Evolutionary conservation across 1,284 basidiomycete species (phyloP).

Genomic region (Peniophora sp.): DNA sequence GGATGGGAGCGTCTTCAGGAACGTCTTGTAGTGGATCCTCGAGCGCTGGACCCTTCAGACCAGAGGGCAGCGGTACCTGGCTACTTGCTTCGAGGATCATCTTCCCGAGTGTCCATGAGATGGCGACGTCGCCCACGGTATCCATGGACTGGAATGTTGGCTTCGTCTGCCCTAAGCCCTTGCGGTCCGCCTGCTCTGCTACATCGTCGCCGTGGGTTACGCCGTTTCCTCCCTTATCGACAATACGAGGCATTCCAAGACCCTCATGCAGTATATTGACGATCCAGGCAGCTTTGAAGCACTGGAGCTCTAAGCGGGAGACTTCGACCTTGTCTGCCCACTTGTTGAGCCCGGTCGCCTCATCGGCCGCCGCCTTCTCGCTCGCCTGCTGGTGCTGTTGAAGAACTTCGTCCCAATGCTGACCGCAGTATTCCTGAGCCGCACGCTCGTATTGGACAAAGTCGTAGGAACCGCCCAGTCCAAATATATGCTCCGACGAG

Average conservation of each 20-base stretch:
- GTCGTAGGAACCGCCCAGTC: slow-evolving; percentile 91
- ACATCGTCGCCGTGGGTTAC: slow-evolving; percentile 62
- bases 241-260: slow-evolving; percentile 88
- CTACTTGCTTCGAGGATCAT: slow-evolving; percentile 96
- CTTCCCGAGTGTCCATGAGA: slow-evolving; percentile 97
- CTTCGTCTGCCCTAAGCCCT: slow-evolving; percentile 57
- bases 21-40: slow-evolving; percentile 64
- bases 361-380: slow-evolving; percentile 41
- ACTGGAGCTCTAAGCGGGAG: slow-evolving; percentile 89
- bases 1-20: slow-evolving; percentile 43
- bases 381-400: slow-evolving; percentile 46
- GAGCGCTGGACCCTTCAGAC: slow-evolving; percentile 42
- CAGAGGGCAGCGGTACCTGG: slow-evolving; percentile 49
- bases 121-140: slow-evolving; percentile 84
- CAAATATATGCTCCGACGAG: slow-evolving; percentile 94
- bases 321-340: slow-evolving; percentile 74
- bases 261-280: slow-evolving; percentile 95
- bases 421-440: slow-evolving; percentile 79
- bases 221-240: slow-evolving; percentile 73
- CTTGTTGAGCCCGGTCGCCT: slow-evolving; percentile 55
- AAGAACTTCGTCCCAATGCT: slow-evolving; percentile 75
- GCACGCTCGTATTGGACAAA: slow-evolving; percentile 94
- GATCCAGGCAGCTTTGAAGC: slow-evolving; percentile 99
- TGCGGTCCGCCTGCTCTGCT: slow-evolving; percentile 65
- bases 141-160: slow-evolving; percentile 90